These are phyloP conservation scores for Citrus inodora DNA, from an alignment of 345 rosid genomes.

Conservation along the genomic window DNA sequence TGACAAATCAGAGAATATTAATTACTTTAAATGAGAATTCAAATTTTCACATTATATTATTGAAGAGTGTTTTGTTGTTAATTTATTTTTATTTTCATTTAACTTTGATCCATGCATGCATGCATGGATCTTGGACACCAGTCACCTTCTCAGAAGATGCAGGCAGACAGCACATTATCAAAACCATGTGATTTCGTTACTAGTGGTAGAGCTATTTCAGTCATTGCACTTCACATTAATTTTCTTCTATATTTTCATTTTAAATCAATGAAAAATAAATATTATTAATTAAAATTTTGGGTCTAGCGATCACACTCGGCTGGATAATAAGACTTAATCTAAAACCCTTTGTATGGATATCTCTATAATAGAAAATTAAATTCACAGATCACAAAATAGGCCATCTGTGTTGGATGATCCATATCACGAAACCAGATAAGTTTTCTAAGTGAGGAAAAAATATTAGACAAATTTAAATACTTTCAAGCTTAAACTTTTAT, in stretches of 20 bases:
- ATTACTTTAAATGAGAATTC: background rate
- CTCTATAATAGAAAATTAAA: too few species aligned
- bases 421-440: too few species aligned
- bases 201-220: background rate
- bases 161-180: background rate
- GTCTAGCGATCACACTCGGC: too few species aligned
- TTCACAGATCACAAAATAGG: too few species aligned
- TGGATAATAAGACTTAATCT: too few species aligned
- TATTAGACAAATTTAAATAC: too few species aligned
- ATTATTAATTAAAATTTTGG: too few species aligned
- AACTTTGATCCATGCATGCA: background rate
- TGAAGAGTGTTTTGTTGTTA: background rate
- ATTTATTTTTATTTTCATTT: background rate
- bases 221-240: background rate
- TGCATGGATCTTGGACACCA: background rate
- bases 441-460: too few species aligned
- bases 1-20: background rate
- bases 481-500: too few species aligned
- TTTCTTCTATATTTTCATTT: background rate
- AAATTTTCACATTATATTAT: too few species aligned
- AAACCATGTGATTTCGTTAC: background rate
- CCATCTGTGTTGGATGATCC: too few species aligned
- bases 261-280: background rate
- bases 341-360: too few species aligned
- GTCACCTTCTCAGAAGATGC: slow-evolving; percentile 5